Evolutionary conservation across 345 rosid species (phyloP), one percentile per base, ranked within the genome.

Genomic region (Bruguiera gymnorhiza): DNA sequence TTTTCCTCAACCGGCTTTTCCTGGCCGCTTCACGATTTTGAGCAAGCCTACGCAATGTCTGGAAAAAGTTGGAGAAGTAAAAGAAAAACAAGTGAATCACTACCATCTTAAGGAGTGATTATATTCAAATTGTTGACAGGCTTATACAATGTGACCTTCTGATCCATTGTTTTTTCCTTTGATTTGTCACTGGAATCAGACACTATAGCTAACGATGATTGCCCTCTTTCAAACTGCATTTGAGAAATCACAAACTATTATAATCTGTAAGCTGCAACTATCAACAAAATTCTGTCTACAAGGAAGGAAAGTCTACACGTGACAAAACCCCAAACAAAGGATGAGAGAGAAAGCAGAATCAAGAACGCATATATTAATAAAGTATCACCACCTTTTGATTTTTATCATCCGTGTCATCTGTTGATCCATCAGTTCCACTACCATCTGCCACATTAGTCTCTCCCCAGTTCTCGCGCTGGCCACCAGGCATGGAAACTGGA

Each of bases 11-110:
- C 72, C 97, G 86, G 74, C 97, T 94, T 82, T 94, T 94, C 72
- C 98, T 87, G 27, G 98, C 98, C 62, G 98, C 98, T 85, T 94
- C 98, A 19, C 98, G 96, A 78, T 94, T 94, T 81, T 94, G 98
- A 72, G 98, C 98, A 81, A 94, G 98, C 81, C 97, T 87, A 51
- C 97, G 90, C 62, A 89, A 73, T 1, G 97, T 89, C 97, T 94
- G 86, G 30, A 53, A 69, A 72, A 57, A 55, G 29, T 8, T 1
- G 23, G 68, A 24, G 55, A 59, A 63, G 36, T 34, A 59, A 37
- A 43, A 62, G 59, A 60, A 70, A 37, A 62, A 70, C 5, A 34
- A n/a, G 30, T 58, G n/a, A 37, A 52, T 34, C n/a, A 27, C 20
- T 9, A 65, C 53, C 51, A 75, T 18, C 51, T 68, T 20, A 43